These are phyloP conservation scores for Yamadazyma dushanensis DNA, from an alignment of 1,139 yeast species.

Conservation along the genomic window DNA sequence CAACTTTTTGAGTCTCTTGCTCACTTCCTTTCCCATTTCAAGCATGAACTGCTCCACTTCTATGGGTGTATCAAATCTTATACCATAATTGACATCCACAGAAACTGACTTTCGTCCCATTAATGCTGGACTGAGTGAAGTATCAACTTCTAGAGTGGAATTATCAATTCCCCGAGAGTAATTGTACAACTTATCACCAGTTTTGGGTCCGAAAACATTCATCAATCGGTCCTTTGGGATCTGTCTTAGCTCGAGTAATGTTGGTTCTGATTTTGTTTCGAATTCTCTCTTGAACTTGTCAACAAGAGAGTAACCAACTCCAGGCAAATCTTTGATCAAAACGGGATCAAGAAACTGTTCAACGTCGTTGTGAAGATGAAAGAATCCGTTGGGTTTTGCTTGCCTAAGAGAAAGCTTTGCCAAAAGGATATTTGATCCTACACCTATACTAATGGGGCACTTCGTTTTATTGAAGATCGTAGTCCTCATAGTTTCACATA, in stretches of 20 bases:
- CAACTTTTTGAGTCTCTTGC: conserved; percentile 48
- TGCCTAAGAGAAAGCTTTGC: conserved; percentile 74
- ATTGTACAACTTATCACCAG: conserved; percentile 63
- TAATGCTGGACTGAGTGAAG: conserved; percentile 38
- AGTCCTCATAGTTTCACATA: conserved; percentile 43
- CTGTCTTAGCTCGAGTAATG: conserved; percentile 33
- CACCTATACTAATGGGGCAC: conserved; percentile 79
- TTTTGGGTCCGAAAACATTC: conserved; percentile 60
- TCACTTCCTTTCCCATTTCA: conserved; percentile 60
- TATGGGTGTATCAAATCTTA: conserved; percentile 59
- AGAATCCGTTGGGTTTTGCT: conserved; percentile 82
- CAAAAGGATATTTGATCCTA: conserved; percentile 65
- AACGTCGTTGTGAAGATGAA: conserved; percentile 31
- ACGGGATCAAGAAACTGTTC: conserved; percentile 41
- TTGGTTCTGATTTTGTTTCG: conserved; percentile 13
- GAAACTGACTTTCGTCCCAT: conserved; percentile 72
- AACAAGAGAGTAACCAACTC: conserved; percentile 64
- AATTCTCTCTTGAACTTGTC: conserved; percentile 15
- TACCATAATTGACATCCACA: conserved; percentile 91
- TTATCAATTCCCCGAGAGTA: conserved; percentile 70
- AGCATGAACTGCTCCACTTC: conserved; percentile 68
- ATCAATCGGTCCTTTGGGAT: conserved; percentile 40
- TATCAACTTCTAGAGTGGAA: conserved; percentile 52
- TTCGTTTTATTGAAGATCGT: conserved; percentile 48
- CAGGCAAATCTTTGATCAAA: conserved; percentile 70